Percentiles rank a stretch among this genome's conserved stretches.
Evolutionary conservation across 2,329 filamentous ascomycete species (phyloP).

Genomic region (Metarhizium rileyi): DNA sequence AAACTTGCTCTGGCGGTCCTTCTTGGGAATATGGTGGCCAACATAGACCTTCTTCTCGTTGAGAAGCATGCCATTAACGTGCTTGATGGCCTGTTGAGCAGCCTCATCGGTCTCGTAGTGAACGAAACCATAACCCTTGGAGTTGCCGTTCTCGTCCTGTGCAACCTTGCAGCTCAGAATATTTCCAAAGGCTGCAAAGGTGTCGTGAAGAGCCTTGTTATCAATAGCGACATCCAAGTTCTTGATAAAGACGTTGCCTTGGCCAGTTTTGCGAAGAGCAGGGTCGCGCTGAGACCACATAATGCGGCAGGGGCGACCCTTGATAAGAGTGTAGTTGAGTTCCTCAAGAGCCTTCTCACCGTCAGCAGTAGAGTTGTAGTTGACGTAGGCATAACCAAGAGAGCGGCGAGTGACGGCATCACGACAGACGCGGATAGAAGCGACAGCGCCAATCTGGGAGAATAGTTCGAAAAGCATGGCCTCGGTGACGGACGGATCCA

Average conservation of each 20-base stretch:
- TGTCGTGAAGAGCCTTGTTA: constrained; percentile 99
- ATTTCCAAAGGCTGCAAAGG: constrained; percentile 97
- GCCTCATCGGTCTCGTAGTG: constrained; percentile 99
- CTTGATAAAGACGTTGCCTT: constrained; percentile 99
- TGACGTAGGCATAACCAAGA: constrained; percentile 98
- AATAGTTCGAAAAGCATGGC: constrained; percentile 99
- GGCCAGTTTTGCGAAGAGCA: constrained; percentile 95
- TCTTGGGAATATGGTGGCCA: constrained; percentile 98
- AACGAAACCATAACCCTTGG: constrained; percentile 98
- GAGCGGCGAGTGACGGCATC: constrained; percentile 97
- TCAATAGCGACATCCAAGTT: constrained; percentile 97
- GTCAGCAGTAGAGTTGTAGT: constrained; percentile 96
- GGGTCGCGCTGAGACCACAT: constrained; percentile 99
- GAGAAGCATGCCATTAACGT: constrained; percentile 97
- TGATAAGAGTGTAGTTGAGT: constrained; percentile 99
- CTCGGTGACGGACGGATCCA: constrained; percentile 95
- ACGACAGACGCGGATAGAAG: constrained; percentile 98
- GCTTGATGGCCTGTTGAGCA: constrained; percentile 94
- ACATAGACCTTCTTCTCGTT: constrained; percentile 99
- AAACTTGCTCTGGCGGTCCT: constrained; percentile 99
- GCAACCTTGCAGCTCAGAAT: constrained; percentile 99
- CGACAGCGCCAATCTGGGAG: constrained; percentile 97
- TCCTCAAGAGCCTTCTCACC: constrained; percentile 98
- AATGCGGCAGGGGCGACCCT: constrained; percentile 97
- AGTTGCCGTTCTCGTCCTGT: constrained; percentile 91